phyloP scores from a whole-genome alignment of 345 rosid species.

The Syzygium aqueum region DNA sequence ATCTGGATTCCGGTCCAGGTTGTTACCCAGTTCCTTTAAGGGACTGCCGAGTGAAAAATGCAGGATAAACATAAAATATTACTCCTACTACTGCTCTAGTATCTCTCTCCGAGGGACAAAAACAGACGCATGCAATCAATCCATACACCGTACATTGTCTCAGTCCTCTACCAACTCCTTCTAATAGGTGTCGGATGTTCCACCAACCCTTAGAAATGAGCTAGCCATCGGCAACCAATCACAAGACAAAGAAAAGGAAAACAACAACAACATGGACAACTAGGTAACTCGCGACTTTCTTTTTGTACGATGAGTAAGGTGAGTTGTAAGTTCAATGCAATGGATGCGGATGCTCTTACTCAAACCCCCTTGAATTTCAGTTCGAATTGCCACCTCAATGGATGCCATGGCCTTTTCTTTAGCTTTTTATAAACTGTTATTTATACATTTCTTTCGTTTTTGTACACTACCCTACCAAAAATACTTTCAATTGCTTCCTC shows the following conservation, averaged over 20 bases:
- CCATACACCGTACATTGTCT: background rate
- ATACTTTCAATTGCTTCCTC: background rate
- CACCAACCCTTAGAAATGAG: background rate
- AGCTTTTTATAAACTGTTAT: background rate
- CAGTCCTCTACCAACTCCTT: background rate
- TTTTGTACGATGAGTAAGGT: background rate
- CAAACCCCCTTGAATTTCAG: background rate
- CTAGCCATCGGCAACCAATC: background rate
- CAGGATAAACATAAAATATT: background rate
- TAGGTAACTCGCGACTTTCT: background rate
- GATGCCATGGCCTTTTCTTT: background rate
- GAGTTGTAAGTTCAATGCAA: background rate
- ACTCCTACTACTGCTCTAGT: background rate
- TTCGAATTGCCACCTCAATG: background rate
- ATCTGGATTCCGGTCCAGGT: rapidly evolving
- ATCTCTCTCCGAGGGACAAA: background rate
- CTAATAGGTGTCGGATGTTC: background rate
- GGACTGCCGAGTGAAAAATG: background rate
- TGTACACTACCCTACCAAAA: background rate
- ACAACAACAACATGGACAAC: background rate
- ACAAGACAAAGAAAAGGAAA: background rate
- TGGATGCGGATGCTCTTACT: background rate
- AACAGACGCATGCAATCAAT: background rate
- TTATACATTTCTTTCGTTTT: background rate
- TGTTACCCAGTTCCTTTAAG: background rate